phyloP scores from a whole-genome alignment of 768 basidiomycete species.

The Coprinopsis cinerea region DNA sequence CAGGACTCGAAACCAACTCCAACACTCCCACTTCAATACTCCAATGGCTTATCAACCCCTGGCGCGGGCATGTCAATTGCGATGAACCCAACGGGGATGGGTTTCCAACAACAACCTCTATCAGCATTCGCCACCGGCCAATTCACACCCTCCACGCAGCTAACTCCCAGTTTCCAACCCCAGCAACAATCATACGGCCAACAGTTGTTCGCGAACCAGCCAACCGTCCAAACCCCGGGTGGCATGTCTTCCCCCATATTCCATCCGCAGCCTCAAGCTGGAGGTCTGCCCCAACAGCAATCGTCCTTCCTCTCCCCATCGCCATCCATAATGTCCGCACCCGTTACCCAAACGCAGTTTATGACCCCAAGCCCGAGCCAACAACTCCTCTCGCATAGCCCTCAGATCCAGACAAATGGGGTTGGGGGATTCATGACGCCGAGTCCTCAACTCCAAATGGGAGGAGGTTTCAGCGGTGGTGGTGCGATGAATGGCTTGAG shows the following conservation, averaged over 20 bases:
- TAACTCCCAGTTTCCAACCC: slow-evolving; percentile 21
- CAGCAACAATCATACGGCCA: slow-evolving; percentile 14
- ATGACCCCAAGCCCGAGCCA: slow-evolving; percentile 28
- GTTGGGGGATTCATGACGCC: slow-evolving; percentile 20
- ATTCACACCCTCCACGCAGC: slow-evolving; percentile 20
- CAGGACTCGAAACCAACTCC: slow-evolving; percentile 39
- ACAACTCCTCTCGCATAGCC: slow-evolving; percentile 30
- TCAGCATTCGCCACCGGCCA: slow-evolving; percentile 13
- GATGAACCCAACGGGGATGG: slow-evolving; percentile 17
- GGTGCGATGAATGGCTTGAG: slow-evolving; percentile 18
- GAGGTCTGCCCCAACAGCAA: slow-evolving; percentile 16
- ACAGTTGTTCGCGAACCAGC: slow-evolving; percentile 11
- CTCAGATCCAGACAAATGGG: slow-evolving; percentile 26
- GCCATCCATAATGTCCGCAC: slow-evolving; percentile 24
- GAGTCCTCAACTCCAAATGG: slow-evolving; percentile 29
- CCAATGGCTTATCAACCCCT: too few species aligned
- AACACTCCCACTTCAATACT: slow-evolving; percentile 48
- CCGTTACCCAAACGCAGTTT: slow-evolving; percentile 24
- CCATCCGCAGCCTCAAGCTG: slow-evolving; percentile 23
- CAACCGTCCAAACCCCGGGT: slow-evolving; percentile 16
- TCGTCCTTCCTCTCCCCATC: slow-evolving; percentile 19
- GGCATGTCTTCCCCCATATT: slow-evolving; percentile 17
- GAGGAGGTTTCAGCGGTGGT: too few species aligned
- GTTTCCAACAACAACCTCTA: slow-evolving; percentile 11
- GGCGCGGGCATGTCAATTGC: slow-evolving; percentile 15